Evolutionary conservation across 1,139 yeast genomes (phyloP), one percentile per base, ranked within the genome.

Genomic region (Suhomyces bolitotheri): DNA sequence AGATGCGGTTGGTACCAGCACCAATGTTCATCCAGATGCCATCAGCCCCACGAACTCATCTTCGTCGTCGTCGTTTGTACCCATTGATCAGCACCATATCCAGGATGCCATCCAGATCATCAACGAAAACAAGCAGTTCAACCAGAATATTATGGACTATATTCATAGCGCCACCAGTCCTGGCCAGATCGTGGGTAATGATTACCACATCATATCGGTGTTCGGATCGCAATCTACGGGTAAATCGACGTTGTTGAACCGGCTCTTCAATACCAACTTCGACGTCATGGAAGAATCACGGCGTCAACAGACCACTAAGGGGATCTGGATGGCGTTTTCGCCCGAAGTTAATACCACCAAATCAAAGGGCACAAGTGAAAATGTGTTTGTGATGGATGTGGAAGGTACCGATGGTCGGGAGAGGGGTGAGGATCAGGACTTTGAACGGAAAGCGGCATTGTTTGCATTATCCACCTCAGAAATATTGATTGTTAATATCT

Each of bases 331-430:
- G 61, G 92, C 95, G 0, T 78, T 78, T 53, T 80, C 89, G 1
- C 59, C 60, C 5, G 51, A 47, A 6, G 56, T 57, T 17, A 65
- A 67, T 21, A 55, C 62, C 21, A 47, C 52, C 2, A 53, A 47
- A 2, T 40, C 44, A 7, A 45, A 43, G 17, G 40, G 31, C 13
- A 29, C 49, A 10, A 39, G 44, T 45, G 60, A 59, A 30, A 75
- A 73, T 46, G 67, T 89, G n/a, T 75, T 89, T 48, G 95, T 92
- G 2, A 74, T 92, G 77, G 98, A 92, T 57, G 97, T 92, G 13
- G 98, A 92, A 63, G 98, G 98, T 29, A 89, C 97, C 2, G 98
- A 92, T 62, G 98, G 98, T 30, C 76, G 97, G 45, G 98, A 92
- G 62, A 76, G 97, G 40, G 98, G 98, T 11, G 98, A 92, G 51